Evolutionary conservation across 1,284 basidiomycete genomes (phyloP).

Genomic region (Apiotrichum sp.): DNA sequence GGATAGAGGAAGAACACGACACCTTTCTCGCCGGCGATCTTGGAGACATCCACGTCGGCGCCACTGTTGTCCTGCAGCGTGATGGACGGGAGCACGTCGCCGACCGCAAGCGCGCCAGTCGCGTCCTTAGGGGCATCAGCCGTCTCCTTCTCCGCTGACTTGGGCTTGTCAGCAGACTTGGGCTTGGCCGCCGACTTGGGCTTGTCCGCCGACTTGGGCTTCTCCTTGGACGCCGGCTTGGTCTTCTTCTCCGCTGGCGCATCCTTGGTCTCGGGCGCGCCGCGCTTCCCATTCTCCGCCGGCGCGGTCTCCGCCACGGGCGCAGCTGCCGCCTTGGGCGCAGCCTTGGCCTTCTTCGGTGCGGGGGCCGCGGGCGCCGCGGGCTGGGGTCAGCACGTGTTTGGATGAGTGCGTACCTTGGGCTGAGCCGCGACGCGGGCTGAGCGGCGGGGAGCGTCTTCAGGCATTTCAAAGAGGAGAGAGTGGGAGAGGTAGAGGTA

Average conservation of each 20-base stretch:
- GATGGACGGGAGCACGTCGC: constrained; percentile 68
- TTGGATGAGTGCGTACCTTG: not conserved
- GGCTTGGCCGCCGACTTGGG: not conserved
- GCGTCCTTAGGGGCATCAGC: constrained; percentile 18
- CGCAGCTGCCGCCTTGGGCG: not conserved
- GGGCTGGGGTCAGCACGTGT: not conserved
- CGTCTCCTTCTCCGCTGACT: constrained; percentile 23
- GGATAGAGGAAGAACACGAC: constrained; percentile 69
- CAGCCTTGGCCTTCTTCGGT: not conserved
- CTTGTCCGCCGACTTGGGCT: constrained; percentile 2
- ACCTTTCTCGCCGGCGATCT: constrained; percentile 57
- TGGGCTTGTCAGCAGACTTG: constrained; percentile 1
- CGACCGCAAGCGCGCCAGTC: constrained; percentile 56
- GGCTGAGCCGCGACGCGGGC: constrained; percentile 29
- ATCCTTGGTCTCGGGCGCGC: too few relatives aligned
- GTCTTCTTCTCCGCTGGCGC: not conserved
- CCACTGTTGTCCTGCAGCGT: constrained; percentile 60
- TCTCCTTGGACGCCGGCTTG: not conserved
- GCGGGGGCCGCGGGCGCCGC: not conserved
- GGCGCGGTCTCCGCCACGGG: not conserved
- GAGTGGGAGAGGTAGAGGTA: too few relatives aligned
- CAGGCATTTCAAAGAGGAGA: too few relatives aligned
- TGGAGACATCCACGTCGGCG: constrained; percentile 44
- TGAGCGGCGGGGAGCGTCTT: constrained; percentile 5
- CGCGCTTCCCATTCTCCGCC: not conserved